Percentiles rank a stretch among this genome's conserved stretches.
phyloP scores from a whole-genome alignment of 495 filamentous ascomycete species.

The Penicillium simplicissimum region DNA sequence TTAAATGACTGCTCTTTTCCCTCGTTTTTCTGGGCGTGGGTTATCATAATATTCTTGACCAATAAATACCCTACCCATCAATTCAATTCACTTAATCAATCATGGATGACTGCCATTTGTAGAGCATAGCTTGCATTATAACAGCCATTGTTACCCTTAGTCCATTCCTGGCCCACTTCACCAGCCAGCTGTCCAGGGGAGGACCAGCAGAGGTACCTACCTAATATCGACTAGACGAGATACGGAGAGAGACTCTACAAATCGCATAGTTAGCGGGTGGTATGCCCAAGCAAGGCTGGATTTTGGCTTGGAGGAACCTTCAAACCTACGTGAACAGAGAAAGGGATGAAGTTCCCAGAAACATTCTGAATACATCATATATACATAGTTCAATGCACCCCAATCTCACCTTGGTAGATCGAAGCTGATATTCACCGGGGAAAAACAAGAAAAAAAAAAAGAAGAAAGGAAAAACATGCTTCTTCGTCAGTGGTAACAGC shows the following conservation, averaged over 20 bases:
- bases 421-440: slow-evolving; percentile 2
- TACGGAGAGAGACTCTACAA: no score
- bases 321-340: background rate
- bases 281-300: no score
- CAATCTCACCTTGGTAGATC: background rate
- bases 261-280: no score
- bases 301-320: background rate
- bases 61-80: background rate
- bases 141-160: no score
- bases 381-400: slow-evolving; percentile 18
- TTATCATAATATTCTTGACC: slow-evolving; percentile 1
- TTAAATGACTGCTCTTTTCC: background rate
- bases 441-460: slow-evolving; percentile 13
- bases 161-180: no score
- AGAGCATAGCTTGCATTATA: background rate
- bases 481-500: slow-evolving; percentile 18
- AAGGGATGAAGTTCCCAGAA: background rate
- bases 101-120: background rate
- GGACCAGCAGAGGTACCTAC: no score
- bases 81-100: background rate
- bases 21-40: background rate
- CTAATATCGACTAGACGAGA: no score
- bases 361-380: slow-evolving; percentile 13
- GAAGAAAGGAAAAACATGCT: slow-evolving; percentile 2
- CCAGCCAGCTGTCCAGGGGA: no score